Evolutionary conservation across 2,329 filamentous ascomycete genomes (phyloP).

Genomic region (Xylaria sp.): DNA sequence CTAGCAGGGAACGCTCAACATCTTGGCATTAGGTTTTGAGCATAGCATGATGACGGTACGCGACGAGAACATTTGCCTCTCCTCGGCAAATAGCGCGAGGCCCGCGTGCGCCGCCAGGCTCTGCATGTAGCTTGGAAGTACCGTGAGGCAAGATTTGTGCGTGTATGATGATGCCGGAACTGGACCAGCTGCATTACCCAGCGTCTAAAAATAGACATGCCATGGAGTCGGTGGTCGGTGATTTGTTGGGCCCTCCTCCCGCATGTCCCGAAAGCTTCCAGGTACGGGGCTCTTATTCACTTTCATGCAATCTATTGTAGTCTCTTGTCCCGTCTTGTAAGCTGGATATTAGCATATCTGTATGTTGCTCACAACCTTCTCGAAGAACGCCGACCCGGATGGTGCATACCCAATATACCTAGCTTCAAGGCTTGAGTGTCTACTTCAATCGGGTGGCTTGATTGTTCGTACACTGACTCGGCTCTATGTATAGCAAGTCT

Average conservation of each 20-base stretch:
- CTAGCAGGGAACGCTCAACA: conserved; percentile 41
- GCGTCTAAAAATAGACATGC: conserved; percentile 33
- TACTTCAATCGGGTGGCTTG: no score
- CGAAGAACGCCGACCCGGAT: background rate
- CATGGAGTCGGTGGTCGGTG: conserved; percentile 12
- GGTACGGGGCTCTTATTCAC: no score
- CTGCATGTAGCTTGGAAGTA: conserved; percentile 34
- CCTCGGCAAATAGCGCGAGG: conserved; percentile 21
- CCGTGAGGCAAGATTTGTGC: conserved; percentile 23
- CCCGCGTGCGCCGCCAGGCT: conserved; percentile 18
- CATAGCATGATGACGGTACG: conserved; percentile 34
- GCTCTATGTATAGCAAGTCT: no score
- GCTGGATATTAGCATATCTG: background rate
- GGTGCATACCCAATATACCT: background rate
- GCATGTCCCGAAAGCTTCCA: no score
- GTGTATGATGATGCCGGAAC: conserved; percentile 18
- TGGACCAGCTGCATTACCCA: conserved; percentile 17
- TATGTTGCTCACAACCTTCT: no score
- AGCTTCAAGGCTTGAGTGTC: no score
- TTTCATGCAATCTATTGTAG: no score
- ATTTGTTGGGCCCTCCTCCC: conserved; percentile 6
- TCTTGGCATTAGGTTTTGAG: conserved; percentile 34
- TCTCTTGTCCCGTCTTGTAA: no score
- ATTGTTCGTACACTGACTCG: no score
- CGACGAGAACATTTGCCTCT: conserved; percentile 27